Evolutionary conservation across 306 rosid species (phyloP), one percentile per base, ranked within the genome.

Genomic region (Sophora flavescens): DNA sequence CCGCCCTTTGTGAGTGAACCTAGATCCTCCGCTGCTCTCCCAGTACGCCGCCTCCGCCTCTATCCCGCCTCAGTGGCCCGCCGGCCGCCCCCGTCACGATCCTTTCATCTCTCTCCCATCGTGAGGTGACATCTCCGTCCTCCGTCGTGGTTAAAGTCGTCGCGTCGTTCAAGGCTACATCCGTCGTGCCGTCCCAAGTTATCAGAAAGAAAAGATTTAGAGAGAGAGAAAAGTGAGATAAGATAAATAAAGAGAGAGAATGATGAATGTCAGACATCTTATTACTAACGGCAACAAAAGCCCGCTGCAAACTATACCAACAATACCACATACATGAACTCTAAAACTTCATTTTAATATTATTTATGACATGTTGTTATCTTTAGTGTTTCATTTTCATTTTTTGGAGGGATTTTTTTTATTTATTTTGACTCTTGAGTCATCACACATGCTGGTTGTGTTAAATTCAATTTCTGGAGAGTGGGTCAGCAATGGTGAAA

Each of bases 261-360:
- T 89, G 90, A 92, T 89, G 96, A 92, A 39, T 91, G 91, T 91
- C 96, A 92, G 98, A 89, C 93, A 97, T 90, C 96, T 88, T 84
- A 88, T 90, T 93, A 92, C 97, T 85, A 90, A 92, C 97, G 84
- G 96, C 86, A 90, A 84, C 93, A 61, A 72, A 83, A 85, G 64
- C 72, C 58, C 74, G 63, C 9, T 86, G 86, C 84, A 74, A 9
- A 62, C 53, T 82, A 82, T 84, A 81, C 30, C 30, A 28, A 28
- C 30, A 28, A 28, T 88, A 83, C 80, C 87, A 77, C 83, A 68
- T 26, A 42, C 76, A 86, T 88, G 89, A 89, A 92, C 96, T 88
- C 96, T 85, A 83, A 87, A 78, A 59, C 74, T 66, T 36, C 6
- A 0, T n/a, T 26, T 81, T 26, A 8, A 42, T 42, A 38, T 38